A percentile compares a stretch with the other conserved stretches of the same genome.
These are phyloP conservation scores for Nyctanthes arbortristis DNA, from an alignment of 257 asterid genomes.

Conservation along the genomic window DNA sequence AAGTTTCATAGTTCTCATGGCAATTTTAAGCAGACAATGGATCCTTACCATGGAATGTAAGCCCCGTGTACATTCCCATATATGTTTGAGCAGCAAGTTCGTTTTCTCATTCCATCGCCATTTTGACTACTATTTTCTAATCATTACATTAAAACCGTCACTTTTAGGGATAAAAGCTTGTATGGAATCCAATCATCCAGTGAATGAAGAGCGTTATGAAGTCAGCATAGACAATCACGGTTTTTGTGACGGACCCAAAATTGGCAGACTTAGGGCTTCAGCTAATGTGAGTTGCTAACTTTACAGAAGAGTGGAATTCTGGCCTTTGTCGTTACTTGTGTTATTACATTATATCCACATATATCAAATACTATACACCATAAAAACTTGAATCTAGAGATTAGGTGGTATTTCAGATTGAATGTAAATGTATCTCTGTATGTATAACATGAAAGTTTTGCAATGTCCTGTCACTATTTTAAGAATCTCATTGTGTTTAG, in stretches of 20 bases:
- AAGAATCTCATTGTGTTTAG: neutral
- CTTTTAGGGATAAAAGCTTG: constrained; percentile 81
- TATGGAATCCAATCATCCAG: constrained; percentile 49
- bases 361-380: neutral
- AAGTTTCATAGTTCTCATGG: constrained; percentile 87
- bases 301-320: neutral
- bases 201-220: constrained; percentile 76
- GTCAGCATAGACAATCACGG: constrained; percentile 79
- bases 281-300: constrained; percentile 42
- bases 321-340: neutral
- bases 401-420: neutral
- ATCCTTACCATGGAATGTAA: constrained; percentile 76
- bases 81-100: neutral
- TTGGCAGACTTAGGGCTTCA: constrained; percentile 67
- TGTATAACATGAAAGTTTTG: too few species aligned
- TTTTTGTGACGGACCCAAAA: constrained; percentile 64
- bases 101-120: neutral
- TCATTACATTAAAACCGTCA: constrained; percentile 12
- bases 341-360: neutral
- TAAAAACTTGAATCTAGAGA: neutral
- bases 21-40: constrained; percentile 82
- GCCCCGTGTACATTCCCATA: constrained; percentile 26
- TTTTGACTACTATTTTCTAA: constrained; percentile 4
- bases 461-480: constrained; percentile 1
- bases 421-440: neutral